Base-by-base conservation (phyloP, 2,329 filamentous ascomycete genomes). In the Diaporthe sp. region DNA sequence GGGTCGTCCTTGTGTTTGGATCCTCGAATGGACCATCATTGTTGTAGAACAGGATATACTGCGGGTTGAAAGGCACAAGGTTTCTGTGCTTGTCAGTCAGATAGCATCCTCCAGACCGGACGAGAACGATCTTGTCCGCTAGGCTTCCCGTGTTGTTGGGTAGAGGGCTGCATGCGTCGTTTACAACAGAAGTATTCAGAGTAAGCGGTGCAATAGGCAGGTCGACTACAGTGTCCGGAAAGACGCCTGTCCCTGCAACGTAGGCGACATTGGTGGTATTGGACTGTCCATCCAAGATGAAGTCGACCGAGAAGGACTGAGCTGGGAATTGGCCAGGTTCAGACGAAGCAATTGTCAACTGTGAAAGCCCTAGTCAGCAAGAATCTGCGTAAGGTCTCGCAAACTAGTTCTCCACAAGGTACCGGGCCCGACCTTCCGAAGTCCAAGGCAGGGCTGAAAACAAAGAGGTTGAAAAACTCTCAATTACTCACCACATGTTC, bases 41-140 rank as follows among this genome's bases (percentile, higher is more conserved):
- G 76, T 84, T 84, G 76, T 85, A 86, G 76, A 85, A 82, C 74
- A 86, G 78, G 47, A 86, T 80, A 40, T 85, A 85, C 58, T 83
- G 81, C 9, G 82, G 84, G 40, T 85, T 85, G 52, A 82, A 83
- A 4, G 81, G 81, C 30, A 81, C 82, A 4, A 83, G 81, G 70
- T 85, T 85, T 2, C 78, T 77, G 55, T 82, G 82, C 77, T 86
- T 84, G 13, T 33, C 47, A 33, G 13, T 19, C 22, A 69, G 55
- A 7, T 72, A 64, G 22, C 75, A 85, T 30, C 77, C 80, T 70
- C 81, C 83, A 61, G 80, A 80, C 17, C 79, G 82, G 61, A 85
- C 80, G 2, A 87, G 78, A 2, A 85, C 84, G 28, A 87, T 79
- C n/a, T 82, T 80, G 3, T 80, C 78, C 5, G 83, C 82, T 30